Evolutionary conservation across 192 early-diverging fungal species (phyloP).

Genomic region (Gigaspora rosea): DNA sequence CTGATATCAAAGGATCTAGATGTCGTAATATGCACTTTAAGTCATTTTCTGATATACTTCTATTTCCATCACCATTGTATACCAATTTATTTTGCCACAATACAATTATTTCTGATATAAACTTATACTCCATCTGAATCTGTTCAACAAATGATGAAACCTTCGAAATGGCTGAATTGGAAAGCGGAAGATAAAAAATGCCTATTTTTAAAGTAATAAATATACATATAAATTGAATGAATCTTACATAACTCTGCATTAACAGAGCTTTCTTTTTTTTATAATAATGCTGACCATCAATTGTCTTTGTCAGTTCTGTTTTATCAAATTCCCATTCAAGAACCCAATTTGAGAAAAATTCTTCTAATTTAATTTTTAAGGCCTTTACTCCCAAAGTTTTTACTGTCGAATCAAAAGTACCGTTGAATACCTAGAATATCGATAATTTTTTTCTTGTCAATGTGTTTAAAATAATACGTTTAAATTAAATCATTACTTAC

Average conservation of each 20-base stretch:
- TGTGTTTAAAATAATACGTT: neutral
- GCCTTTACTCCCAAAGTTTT: neutral
- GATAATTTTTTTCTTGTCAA: neutral
- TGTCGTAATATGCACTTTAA: constrained; percentile 9
- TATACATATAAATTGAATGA: too few species aligned
- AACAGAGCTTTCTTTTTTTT: too few species aligned
- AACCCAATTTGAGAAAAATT: constrained; percentile 64
- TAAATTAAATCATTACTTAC: constrained; percentile 37
- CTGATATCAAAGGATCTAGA: constrained; percentile 4
- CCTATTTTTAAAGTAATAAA: neutral
- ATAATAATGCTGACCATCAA: constrained; percentile 24
- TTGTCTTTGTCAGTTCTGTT: constrained; percentile 22
- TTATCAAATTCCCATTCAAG: constrained; percentile 60
- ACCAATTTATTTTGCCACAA: constrained; percentile 28
- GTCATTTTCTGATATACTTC: neutral
- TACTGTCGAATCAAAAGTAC: constrained; percentile 37
- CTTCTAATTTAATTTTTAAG: constrained; percentile 46
- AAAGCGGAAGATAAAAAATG: constrained; percentile 21
- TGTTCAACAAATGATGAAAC: constrained; percentile 5
- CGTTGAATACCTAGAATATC: constrained; percentile 43
- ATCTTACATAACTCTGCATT: too few species aligned
- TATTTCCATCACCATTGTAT: neutral
- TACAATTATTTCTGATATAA: constrained; percentile 15
- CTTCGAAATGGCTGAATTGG: neutral
- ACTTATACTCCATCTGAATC: constrained; percentile 14